These are phyloP conservation scores for Plectranthus barbatus DNA, from an alignment of 257 asterid species.

Conservation along the genomic window DNA sequence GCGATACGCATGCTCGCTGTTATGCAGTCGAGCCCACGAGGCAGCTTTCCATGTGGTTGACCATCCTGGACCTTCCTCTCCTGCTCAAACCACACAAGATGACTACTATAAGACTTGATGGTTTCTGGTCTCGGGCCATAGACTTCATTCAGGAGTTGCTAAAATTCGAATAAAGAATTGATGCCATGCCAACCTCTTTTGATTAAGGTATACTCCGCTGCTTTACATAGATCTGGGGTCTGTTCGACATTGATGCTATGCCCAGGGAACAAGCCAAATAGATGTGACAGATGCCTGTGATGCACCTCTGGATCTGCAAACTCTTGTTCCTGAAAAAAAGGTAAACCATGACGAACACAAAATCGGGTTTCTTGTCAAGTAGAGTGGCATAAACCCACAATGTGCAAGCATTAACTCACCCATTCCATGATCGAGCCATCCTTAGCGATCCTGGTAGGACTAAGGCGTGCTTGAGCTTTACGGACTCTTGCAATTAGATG, in stretches of 20 bases:
- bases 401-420: slow-evolving; percentile 34
- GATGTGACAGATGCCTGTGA: slow-evolving; percentile 74
- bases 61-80: slow-evolving; percentile 86
- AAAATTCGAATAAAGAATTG: neutral
- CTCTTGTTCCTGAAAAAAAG: slow-evolving; percentile 44
- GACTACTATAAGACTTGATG: too few relatives aligned
- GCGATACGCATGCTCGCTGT: slow-evolving; percentile 51
- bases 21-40: slow-evolving; percentile 61
- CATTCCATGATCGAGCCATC: slow-evolving; percentile 88
- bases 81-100: slow-evolving; percentile 35
- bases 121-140: too few relatives aligned
- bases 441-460: slow-evolving; percentile 44
- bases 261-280: slow-evolving; percentile 72
- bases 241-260: slow-evolving; percentile 43
- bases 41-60: slow-evolving; percentile 72
- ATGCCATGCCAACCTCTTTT: slow-evolving; percentile 43
- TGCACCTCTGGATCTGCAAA: slow-evolving; percentile 63
- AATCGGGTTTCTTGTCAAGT: neutral
- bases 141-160: neutral
- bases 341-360: neutral
- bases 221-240: slow-evolving; percentile 60
- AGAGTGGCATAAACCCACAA: neutral
- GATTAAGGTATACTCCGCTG: slow-evolving; percentile 41
- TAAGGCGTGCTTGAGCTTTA: slow-evolving; percentile 54
- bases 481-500: slow-evolving; percentile 43